A percentile compares a stretch with the other conserved stretches of the same genome.
phyloP scores from a whole-genome alignment of 345 rosid species.

The Boechera stricta region DNA sequence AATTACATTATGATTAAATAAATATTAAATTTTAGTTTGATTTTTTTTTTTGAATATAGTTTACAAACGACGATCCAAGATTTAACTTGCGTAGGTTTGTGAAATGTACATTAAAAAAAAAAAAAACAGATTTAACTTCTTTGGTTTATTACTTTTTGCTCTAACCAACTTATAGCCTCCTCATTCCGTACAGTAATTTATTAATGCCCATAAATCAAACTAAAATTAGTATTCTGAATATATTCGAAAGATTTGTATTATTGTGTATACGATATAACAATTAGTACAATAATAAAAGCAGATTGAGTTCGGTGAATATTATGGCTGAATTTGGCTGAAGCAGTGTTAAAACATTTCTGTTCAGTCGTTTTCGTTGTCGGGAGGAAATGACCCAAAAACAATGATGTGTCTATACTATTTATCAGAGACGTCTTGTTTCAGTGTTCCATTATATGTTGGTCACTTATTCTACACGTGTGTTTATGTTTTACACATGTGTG shows the following conservation, averaged over 20 bases:
- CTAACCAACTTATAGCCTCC: not conserved
- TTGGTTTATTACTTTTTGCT: not conserved
- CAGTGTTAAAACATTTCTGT: slow-evolving; percentile 21
- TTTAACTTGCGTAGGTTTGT: not conserved
- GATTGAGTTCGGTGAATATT: slow-evolving; percentile 24
- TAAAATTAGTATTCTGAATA: not conserved
- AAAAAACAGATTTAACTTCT: not conserved
- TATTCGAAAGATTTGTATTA: not conserved
- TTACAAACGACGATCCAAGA: not conserved
- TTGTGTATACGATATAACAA: slow-evolving; percentile 4
- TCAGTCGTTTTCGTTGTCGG: slow-evolving; percentile 43
- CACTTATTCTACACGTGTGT: slow-evolving; percentile 39
- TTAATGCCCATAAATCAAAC: not conserved
- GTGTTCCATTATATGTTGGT: slow-evolving; percentile 29
- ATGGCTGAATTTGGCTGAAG: slow-evolving; percentile 24
- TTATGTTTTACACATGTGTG: slow-evolving; percentile 26
- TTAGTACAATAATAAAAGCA: not conserved
- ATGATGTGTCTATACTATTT: slow-evolving; percentile 25
- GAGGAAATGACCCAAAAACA: slow-evolving; percentile 25
- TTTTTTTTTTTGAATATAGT: not conserved
- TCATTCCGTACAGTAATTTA: not conserved
- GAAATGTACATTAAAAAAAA: not conserved
- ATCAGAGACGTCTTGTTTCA: slow-evolving; percentile 23
- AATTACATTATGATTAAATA: not conserved
- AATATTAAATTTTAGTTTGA: not conserved